A percentile compares a stretch with the other conserved stretches of the same genome.
Conservation (phyloP, 306 rosid genomes). For the Sophora flavescens region DNA sequence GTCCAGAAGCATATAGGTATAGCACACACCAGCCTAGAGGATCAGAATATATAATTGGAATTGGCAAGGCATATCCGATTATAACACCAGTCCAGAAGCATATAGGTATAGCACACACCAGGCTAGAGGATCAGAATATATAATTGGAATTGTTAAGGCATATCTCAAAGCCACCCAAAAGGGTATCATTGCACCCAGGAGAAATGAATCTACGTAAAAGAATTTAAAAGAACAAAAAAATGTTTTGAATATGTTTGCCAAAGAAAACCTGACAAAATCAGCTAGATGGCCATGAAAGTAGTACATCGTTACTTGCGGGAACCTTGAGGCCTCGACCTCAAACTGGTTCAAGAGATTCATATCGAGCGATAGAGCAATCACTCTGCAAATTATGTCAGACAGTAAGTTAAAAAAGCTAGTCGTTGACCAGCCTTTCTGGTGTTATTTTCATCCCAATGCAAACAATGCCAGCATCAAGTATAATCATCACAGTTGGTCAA, state of each 20-base stretch:
- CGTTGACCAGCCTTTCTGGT: constrained; percentile 53
- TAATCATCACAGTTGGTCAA: constrained; percentile 22
- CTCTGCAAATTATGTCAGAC: constrained; percentile 75
- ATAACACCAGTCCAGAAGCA: constrained; percentile 41
- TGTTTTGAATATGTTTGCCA: constrained; percentile 47
- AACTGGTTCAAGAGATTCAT: constrained; percentile 65
- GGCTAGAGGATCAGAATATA: constrained; percentile 30
- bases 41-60: constrained; percentile 24
- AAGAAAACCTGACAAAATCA: constrained; percentile 71
- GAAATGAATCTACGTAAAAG: constrained; percentile 45
- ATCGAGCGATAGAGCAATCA: constrained; percentile 54
- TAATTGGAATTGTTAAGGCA: constrained; percentile 28
- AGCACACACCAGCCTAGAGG: constrained; percentile 37
- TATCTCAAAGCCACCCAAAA: constrained; percentile 43
- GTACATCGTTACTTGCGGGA: constrained; percentile 64
- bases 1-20: constrained; percentile 33
- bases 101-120: constrained; percentile 23
- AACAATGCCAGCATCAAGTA: constrained; percentile 30
- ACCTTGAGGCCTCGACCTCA: constrained; percentile 77
- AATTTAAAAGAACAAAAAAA: constrained; percentile 29
- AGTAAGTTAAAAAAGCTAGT: constrained; percentile 54
- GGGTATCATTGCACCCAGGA: constrained; percentile 27
- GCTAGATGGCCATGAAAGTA: constrained; percentile 65
- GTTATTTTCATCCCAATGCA: constrained; percentile 43
- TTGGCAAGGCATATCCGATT: constrained; percentile 42